phyloP scores from a whole-genome alignment of 1,284 basidiomycete genomes.

The Leccinum fuscescens region DNA sequence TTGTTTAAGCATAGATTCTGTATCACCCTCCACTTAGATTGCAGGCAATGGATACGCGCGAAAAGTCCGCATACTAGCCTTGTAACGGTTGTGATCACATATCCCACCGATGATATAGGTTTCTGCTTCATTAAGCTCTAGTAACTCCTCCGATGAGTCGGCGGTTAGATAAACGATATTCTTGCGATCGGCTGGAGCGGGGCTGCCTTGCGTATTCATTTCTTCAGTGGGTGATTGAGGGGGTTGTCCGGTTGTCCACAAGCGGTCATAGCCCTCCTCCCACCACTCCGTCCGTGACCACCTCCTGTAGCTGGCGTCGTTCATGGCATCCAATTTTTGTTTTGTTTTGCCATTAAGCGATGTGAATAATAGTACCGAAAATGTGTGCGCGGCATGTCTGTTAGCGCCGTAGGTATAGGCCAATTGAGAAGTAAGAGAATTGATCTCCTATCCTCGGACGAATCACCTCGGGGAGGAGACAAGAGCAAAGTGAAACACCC shows the following conservation, averaged over 20 bases:
- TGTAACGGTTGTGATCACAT: constrained; percentile 95
- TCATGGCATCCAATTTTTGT: constrained; percentile 65
- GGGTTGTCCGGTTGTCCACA: constrained; percentile 48
- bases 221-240: constrained; percentile 7
- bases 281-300: constrained; percentile 87
- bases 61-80: constrained; percentile 43
- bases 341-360: constrained; percentile 73
- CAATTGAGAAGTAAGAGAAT: constrained; percentile 84
- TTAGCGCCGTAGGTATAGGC: constrained; percentile 89
- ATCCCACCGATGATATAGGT: constrained; percentile 97
- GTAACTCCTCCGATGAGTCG: constrained; percentile 79
- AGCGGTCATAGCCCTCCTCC: constrained; percentile 64
- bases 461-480: constrained; percentile 18
- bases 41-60: background rate
- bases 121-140: constrained; percentile 77
- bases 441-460: constrained; percentile 67
- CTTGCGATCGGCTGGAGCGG: constrained; percentile 28
- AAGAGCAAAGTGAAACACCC: constrained; percentile 37
- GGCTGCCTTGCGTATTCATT: constrained; percentile 10
- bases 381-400: constrained; percentile 68
- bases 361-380: constrained; percentile 74
- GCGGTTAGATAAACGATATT: constrained; percentile 92
- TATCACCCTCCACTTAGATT: background rate
- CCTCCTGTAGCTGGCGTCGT: constrained; percentile 69
- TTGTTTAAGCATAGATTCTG: constrained; percentile 90